Conservation (phyloP, 352 stramenopile species). For the Phytophthora crassamura region DNA sequence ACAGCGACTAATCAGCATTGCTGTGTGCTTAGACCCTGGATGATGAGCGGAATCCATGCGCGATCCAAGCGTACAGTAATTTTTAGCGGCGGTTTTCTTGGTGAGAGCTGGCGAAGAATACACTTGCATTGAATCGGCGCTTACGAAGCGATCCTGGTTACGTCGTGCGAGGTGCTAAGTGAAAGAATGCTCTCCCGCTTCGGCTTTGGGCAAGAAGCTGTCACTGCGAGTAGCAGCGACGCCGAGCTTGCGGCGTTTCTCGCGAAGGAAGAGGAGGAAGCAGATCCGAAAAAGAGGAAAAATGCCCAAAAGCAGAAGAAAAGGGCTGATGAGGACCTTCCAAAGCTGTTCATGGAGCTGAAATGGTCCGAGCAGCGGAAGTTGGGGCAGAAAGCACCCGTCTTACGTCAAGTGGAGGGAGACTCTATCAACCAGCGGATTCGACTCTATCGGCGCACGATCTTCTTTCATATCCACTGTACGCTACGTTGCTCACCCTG, state of each 20-base stretch:
- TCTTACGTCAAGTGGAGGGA: constrained; percentile 74
- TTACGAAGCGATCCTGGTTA: not conserved
- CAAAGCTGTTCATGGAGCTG: constrained; percentile 81
- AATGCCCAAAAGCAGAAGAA: constrained; percentile 30
- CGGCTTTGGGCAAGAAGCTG: constrained; percentile 14
- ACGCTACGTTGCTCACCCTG: constrained; percentile 1
- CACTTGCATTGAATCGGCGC: constrained; percentile 29
- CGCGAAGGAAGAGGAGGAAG: constrained; percentile 50
- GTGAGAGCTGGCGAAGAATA: constrained; percentile 24
- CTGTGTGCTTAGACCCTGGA: too few species aligned
- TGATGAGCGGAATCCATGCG: too few species aligned
- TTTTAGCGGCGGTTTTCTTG: not conserved
- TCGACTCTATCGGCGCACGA: constrained; percentile 68
- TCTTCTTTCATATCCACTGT: constrained; percentile 86
- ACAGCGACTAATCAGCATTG: constrained; percentile 26
- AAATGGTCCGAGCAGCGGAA: constrained; percentile 68
- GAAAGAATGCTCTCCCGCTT: constrained; percentile 27
- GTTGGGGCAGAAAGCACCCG: constrained; percentile 61
- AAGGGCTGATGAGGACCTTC: constrained; percentile 40
- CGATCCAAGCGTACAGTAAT: too few species aligned
- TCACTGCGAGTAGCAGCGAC: constrained; percentile 38
- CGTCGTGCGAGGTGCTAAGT: not conserved
- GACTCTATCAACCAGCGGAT: constrained; percentile 75
- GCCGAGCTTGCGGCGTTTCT: constrained; percentile 64
- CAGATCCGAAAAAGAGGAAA: constrained; percentile 43